Base-by-base conservation (phyloP, 805 yeast species). In the Pichia cabralensis region DNA sequence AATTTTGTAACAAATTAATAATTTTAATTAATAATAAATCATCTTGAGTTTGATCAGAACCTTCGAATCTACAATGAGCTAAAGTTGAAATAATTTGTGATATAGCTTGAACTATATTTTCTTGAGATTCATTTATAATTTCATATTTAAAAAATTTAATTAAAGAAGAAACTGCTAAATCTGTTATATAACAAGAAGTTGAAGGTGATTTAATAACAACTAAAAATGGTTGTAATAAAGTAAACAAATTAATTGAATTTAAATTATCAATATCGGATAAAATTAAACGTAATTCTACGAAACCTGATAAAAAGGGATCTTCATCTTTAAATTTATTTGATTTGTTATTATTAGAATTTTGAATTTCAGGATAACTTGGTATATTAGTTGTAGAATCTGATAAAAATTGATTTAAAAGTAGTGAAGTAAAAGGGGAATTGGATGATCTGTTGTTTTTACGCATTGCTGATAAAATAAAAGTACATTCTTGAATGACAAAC, bases 61-160 rank as follows among this genome's bases (percentile, higher is more conserved):
- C 95, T 62, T 92, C 96, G 53, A 92, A 92, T 30, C 95, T 73
- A 58, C 97, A 92, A 53, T 85, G 95, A 1, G 97, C 83, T 42
- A 92, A 66, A 0, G 96, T 72, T 22, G 73, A 71, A 8, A 79
- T 71, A 31, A 81, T 67, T 49, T 82, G 84, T 13, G 75, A 69
- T 41, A 83, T 57, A 1, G 80, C 69, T 30, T 61, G 66, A 22
- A 63, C 67, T 15, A 81, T 58, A 37, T 80, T 77, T 21, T 64
- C 60, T 5, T 85, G 74, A 2, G 59, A 48, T 8, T 51, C 52
- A 14, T 71, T 63, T n/a, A 92, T 66, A 22, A 92, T 72, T 12
- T 69, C 73, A 53, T 82, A 80, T 26, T 71, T 69, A 34, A 89
- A 58, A 46, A 92, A 73, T 56, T 81, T 84, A 24, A 79, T 65